Base-by-base conservation (phyloP, 371 early-diverging fungal species). In the Mucor saturninus region DNA sequence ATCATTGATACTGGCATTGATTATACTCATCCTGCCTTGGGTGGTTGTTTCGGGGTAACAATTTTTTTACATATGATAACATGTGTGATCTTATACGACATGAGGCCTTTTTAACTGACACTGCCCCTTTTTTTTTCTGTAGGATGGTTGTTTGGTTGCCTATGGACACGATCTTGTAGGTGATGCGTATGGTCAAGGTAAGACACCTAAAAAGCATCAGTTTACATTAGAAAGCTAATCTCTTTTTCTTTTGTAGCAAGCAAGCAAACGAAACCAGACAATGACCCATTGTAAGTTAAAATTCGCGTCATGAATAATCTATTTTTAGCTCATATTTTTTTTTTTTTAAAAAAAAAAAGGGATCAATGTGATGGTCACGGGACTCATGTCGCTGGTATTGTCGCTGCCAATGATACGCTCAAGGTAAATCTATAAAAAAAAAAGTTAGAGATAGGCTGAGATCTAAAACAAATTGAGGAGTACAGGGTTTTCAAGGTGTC, bases 21-120 rank as follows among this genome's bases (percentile, higher is more conserved):
- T 70, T 91, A 87, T 69, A 80, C 76, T 7, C 91, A 91, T 67
- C 88, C 89, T 49, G 86, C 89, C 6, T 73, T 91, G 48, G 89
- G 89, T 26, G 89, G 88, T 5, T 82, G 91, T 62, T 87, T 88
- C 67, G 89, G 89, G 8, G 60, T 68, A 54, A 54, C 7, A 35
- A 13, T 5, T 35, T 14, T 35, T 21, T 21, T 21, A 21, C 21
- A 21, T 21, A 21, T 21, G 21, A 21, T 21, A 21, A 21, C 21
- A 21, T 21, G 21, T 21, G 21, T 21, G 21, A 21, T 21, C 21
- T 21, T 21, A 21, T 21, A 21, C 21, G 21, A 21, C 21, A 21
- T 21, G 21, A 21, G 1, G 21, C 21, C 21, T 21, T 21, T 21
- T 21, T 21, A 0, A 21, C 21, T 21, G 21, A 21, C 21, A 21